phyloP scores from a whole-genome alignment of 108 stramenopile species.

The Pseudonitzschia pungens region DNA sequence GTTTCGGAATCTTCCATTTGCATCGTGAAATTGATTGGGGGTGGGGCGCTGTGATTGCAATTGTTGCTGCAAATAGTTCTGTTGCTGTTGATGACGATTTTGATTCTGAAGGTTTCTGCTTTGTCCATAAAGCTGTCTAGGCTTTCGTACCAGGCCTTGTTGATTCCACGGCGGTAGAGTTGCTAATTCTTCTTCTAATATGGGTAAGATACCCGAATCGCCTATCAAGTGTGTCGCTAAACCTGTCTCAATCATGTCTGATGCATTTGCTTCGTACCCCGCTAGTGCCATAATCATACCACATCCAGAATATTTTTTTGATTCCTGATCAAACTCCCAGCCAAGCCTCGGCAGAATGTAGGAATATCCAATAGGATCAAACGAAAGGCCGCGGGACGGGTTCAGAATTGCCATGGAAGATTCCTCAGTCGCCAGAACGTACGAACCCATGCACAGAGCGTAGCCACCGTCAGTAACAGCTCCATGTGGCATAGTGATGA shows the following conservation, averaged over 20 bases:
- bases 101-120: neutral
- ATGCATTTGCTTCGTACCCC: slow-evolving; percentile 74
- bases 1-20: slow-evolving; percentile 63
- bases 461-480: slow-evolving; percentile 75
- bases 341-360: slow-evolving; percentile 76
- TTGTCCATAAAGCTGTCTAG: slow-evolving; percentile 27
- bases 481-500: slow-evolving; percentile 74
- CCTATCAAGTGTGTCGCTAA: slow-evolving; percentile 72
- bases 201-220: slow-evolving; percentile 34
- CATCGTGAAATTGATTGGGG: slow-evolving; percentile 28
- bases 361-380: slow-evolving; percentile 80
- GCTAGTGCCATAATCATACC: slow-evolving; percentile 62
- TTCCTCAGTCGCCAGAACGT: slow-evolving; percentile 70
- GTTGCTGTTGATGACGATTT: slow-evolving; percentile 8
- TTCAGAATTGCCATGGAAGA: slow-evolving; percentile 64
- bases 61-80: slow-evolving; percentile 8
- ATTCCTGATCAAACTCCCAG: slow-evolving; percentile 57
- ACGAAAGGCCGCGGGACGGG: slow-evolving; percentile 69
- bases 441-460: slow-evolving; percentile 64
- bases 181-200: slow-evolving; percentile 61
- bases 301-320: slow-evolving; percentile 54
- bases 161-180: slow-evolving; percentile 58
- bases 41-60: slow-evolving; percentile 13
- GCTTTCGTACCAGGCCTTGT: slow-evolving; percentile 49
- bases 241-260: slow-evolving; percentile 83